These are phyloP conservation scores for Coprinopsis cinerea DNA, from an alignment of 768 basidiomycete genomes.

Conservation along the genomic window DNA sequence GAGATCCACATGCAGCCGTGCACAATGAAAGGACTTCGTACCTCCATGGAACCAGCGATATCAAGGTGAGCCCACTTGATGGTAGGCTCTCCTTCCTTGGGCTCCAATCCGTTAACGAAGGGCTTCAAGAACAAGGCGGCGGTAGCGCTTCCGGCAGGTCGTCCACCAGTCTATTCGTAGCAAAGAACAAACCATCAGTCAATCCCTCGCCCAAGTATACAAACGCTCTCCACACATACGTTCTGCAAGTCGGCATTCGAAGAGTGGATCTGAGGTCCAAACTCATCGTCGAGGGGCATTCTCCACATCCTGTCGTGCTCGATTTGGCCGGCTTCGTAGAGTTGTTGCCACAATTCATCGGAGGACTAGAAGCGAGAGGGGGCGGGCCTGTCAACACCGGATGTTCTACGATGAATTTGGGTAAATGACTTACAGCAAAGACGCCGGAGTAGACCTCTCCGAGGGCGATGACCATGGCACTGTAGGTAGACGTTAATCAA, in stretches of 20 bases:
- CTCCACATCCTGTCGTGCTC: slow-evolving; percentile 88
- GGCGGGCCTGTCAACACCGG: not conserved
- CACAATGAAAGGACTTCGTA: slow-evolving; percentile 19
- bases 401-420: not conserved
- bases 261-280: slow-evolving; percentile 65
- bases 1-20: not conserved
- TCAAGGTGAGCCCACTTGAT: slow-evolving; percentile 87
- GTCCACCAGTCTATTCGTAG: slow-evolving; percentile 57
- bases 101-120: slow-evolving; percentile 71
- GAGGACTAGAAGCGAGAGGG: slow-evolving; percentile 43
- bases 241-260: slow-evolving; percentile 84
- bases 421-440: slow-evolving; percentile 50
- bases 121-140: slow-evolving; percentile 85
- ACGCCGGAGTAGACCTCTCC: slow-evolving; percentile 77
- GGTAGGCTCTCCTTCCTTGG: slow-evolving; percentile 46
- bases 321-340: slow-evolving; percentile 61
- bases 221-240: too few relatives aligned
- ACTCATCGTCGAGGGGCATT: slow-evolving; percentile 84
- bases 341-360: slow-evolving; percentile 65
- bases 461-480: slow-evolving; percentile 66
- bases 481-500: slow-evolving; percentile 18
- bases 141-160: slow-evolving; percentile 64
- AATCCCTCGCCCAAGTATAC: too few relatives aligned
- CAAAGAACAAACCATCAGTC: not conserved
- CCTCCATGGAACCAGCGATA: slow-evolving; percentile 77